Evolutionary conservation across 176 grass and related monocot species (phyloP), one percentile per base, ranked within the genome.

Genomic region (Ensete glaucum): DNA sequence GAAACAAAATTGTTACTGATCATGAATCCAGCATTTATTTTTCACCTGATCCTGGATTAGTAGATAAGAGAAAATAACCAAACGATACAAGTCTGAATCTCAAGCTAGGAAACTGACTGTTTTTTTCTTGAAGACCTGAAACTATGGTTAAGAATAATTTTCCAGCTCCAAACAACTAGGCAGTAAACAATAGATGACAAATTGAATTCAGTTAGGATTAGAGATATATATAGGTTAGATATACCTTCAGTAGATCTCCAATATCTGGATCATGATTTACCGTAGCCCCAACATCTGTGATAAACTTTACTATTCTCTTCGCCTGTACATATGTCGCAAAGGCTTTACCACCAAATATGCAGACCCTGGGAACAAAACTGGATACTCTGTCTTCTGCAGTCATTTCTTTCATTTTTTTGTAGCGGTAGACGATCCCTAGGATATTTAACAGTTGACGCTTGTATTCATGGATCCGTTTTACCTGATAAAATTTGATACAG

Each of bases 341-440:
- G 78, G 95, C 90, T 94, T 94, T 99, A 53, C 95, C 95, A 62
- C 95, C 95, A 83, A 99, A 99, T 89, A 99, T 91, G 76, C 91
- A 99, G 49, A 99, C 91, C 82, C 91, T 87, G 29, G 95, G 88
- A 73, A 88, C 91, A 87, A 89, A 98, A 48, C 76, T 94, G 15
- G 82, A 71, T 72, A 68, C 29, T 81, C 95, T 94, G 74, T 94
- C 73, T 87, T 87, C 51, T 71, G 73, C 76, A 67, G 84, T 87
- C 95, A 94, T 91, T 86, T 91, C 95, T 89, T 94, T 99, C 90
- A 99, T 99, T 78, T 99, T 94, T 84, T 91, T 99, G 69, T 99
- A 99, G 14, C 95, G 86, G 66, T 99, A 94, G 64, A 99, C 88
- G 74, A 99, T 99, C 82, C 95, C 95, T 57, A 99, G 82, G 77